Conservation (phyloP, 1,284 basidiomycete genomes). For the Amylostereum areolatum region DNA sequence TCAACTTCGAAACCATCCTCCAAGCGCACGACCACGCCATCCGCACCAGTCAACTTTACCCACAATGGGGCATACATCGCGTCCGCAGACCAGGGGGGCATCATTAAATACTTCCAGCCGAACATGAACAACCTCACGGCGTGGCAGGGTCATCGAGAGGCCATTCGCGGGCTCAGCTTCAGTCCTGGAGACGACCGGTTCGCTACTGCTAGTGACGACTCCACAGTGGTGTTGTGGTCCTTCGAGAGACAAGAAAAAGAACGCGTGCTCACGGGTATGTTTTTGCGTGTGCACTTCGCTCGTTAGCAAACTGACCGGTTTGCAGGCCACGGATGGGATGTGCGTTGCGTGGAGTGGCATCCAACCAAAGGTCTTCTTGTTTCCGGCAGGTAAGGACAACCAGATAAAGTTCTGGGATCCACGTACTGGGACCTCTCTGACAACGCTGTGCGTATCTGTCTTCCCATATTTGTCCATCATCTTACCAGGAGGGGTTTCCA, state of each 20-base stretch:
- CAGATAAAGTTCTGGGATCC: slow-evolving; percentile 99
- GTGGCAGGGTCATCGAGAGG: slow-evolving; percentile 86
- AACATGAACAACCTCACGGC: slow-evolving; percentile 98
- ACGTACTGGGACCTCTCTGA: slow-evolving; percentile 79
- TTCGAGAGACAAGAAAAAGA: slow-evolving; percentile 91
- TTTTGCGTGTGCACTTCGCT: background rate
- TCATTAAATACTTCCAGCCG: slow-evolving; percentile 98
- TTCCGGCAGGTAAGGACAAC: slow-evolving; percentile 95
- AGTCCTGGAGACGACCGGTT: slow-evolving; percentile 90
- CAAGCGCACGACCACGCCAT: slow-evolving; percentile 97
- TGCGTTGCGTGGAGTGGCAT: slow-evolving; percentile 98
- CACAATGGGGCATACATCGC: slow-evolving; percentile 89
- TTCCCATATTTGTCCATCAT: background rate
- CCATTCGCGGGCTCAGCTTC: slow-evolving; percentile 87
- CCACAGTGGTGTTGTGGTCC: slow-evolving; percentile 90
- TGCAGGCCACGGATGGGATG: slow-evolving; percentile 95
- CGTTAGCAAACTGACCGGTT: slow-evolving; percentile 1
- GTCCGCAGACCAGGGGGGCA: slow-evolving; percentile 88
- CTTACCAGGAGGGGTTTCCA: slow-evolving; percentile 22
- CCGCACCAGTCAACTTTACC: slow-evolving; percentile 83
- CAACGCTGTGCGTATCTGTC: slow-evolving; percentile 61
- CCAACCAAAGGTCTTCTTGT: slow-evolving; percentile 92
- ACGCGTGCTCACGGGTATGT: slow-evolving; percentile 46
- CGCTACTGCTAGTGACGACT: slow-evolving; percentile 93
- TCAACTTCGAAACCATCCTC: slow-evolving; percentile 99